A percentile compares a stretch with the other conserved stretches of the same genome.
Evolutionary conservation across 1,284 basidiomycete species (phyloP).

Genomic region (Heterobasidion occidentale): DNA sequence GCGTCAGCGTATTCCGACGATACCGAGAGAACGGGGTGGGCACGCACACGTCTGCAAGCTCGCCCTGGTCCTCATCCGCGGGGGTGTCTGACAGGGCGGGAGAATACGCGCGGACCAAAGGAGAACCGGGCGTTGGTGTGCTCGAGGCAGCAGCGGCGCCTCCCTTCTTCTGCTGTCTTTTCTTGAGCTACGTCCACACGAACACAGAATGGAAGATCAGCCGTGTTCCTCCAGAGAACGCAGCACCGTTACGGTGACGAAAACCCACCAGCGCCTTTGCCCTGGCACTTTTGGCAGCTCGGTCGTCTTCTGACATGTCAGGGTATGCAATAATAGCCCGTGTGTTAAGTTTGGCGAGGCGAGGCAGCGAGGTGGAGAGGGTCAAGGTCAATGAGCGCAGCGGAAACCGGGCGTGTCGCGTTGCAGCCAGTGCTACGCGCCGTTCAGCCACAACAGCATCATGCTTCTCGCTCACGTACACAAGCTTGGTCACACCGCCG

Average conservation of each 20-base stretch:
- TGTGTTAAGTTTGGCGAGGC: neutral
- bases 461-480: neutral
- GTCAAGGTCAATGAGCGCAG: neutral
- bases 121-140: slow-evolving; percentile 29
- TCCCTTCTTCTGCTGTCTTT: slow-evolving; percentile 55
- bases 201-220: neutral
- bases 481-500: too few relatives aligned
- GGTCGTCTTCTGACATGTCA: slow-evolving; percentile 63
- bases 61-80: slow-evolving; percentile 13
- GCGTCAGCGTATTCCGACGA: neutral
- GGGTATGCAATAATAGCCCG: slow-evolving; percentile 7
- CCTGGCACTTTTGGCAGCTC: slow-evolving; percentile 71
- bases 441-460: neutral
- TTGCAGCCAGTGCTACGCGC: neutral
- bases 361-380: slow-evolving; percentile 1
- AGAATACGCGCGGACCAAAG: slow-evolving; percentile 12
- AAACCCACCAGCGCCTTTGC: slow-evolving; percentile 65
- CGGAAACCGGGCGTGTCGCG: neutral
- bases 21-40: neutral
- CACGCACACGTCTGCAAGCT: slow-evolving; percentile 3
- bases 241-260: neutral
- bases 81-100: slow-evolving; percentile 10
- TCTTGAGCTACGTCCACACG: slow-evolving; percentile 59
- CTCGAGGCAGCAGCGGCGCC: slow-evolving; percentile 22
- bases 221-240: slow-evolving; percentile 1